Evolutionary conservation across 495 filamentous ascomycete genomes (phyloP).

Genomic region (Neurospora sublineolata): DNA sequence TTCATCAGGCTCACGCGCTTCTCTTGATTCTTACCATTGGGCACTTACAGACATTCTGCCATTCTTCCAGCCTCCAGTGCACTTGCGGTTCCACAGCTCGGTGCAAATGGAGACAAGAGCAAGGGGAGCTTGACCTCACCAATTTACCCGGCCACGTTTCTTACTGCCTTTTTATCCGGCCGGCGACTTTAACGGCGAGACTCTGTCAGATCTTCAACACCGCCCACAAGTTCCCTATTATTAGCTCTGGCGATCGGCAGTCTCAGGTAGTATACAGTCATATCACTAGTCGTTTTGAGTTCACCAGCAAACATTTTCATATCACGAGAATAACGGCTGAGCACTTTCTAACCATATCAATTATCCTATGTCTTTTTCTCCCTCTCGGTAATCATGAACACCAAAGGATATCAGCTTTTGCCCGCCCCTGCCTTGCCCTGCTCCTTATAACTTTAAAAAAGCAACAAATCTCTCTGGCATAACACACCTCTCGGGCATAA

Average conservation of each 20-base stretch:
- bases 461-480: background rate
- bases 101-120: background rate
- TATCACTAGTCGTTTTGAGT: background rate
- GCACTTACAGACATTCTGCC: background rate
- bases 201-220: background rate
- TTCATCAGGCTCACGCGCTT: background rate
- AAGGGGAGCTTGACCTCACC: background rate
- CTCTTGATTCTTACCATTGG: background rate
- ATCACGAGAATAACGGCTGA: background rate
- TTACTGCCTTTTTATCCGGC: background rate
- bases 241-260: background rate
- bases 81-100: background rate
- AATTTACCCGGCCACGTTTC: background rate
- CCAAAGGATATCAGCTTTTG: background rate
- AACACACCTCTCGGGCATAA: background rate
- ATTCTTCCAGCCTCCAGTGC: background rate
- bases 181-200: background rate
- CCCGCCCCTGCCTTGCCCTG: background rate
- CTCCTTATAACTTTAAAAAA: background rate
- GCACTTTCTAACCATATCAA: background rate
- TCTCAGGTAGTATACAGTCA: too few relatives aligned
- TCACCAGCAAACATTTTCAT: background rate
- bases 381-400: background rate
- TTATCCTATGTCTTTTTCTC: background rate
- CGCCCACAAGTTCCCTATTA: background rate